Conservation (phyloP, 345 rosid species). For the Eucalyptus marginata region DNA sequence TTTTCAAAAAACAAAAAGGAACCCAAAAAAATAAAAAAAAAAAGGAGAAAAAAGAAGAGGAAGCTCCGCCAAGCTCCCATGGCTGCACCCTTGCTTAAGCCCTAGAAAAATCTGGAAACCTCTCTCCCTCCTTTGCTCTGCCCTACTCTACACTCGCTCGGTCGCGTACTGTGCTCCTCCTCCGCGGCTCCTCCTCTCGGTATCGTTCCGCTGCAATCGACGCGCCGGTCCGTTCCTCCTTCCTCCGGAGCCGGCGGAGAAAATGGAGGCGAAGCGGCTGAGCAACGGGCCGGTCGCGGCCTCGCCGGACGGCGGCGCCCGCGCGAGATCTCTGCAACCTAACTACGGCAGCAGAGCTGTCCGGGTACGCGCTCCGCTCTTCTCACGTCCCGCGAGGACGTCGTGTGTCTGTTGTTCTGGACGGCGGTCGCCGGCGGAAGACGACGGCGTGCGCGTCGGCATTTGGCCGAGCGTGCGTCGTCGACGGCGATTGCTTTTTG, state of each 20-base stretch:
- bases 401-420: background rate
- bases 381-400: background rate
- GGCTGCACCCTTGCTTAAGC: background rate
- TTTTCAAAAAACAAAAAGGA: background rate
- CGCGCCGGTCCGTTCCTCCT: background rate
- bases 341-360: constrained; percentile 29
- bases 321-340: constrained; percentile 16
- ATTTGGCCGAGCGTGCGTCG: background rate
- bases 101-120: background rate
- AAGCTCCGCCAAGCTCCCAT: background rate
- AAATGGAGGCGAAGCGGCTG: constrained; percentile 17
- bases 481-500: background rate
- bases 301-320: background rate
- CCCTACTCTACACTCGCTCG: background rate
- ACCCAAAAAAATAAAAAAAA: background rate
- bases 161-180: background rate
- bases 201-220: background rate
- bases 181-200: background rate
- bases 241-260: background rate
- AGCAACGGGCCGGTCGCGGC: constrained; percentile 4
- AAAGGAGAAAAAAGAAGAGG: background rate
- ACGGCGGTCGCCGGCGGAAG: background rate
- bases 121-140: background rate
- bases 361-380: constrained; percentile 13
- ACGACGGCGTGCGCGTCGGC: background rate